phyloP scores from a whole-genome alignment of 2,329 filamentous ascomycete genomes.

The Nothophoma quercina region DNA sequence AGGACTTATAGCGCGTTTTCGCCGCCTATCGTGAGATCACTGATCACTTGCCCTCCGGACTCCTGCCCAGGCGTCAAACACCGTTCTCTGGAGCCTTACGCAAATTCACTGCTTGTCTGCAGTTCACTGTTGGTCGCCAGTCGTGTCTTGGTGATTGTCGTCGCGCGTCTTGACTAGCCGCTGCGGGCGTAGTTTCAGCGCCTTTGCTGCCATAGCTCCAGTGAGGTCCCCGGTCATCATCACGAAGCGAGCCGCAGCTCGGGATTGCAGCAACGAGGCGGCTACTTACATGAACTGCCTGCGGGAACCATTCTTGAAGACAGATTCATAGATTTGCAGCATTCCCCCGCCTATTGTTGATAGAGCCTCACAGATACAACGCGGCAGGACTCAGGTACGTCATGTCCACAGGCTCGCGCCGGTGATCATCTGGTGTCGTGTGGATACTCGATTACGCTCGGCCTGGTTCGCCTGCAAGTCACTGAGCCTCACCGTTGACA shows the following conservation, averaged over 20 bases:
- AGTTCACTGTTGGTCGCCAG: neutral
- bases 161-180: slow-evolving; percentile 25
- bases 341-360: neutral
- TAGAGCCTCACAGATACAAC: neutral
- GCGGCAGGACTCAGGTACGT: slow-evolving; percentile 14
- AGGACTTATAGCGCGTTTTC: slow-evolving; percentile 28
- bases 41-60: slow-evolving; percentile 10
- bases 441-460: slow-evolving; percentile 16
- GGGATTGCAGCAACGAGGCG: slow-evolving; percentile 32
- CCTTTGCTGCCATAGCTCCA: slow-evolving; percentile 24
- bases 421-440: slow-evolving; percentile 20
- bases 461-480: slow-evolving; percentile 19
- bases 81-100: neutral
- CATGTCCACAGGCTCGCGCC: slow-evolving; percentile 12
- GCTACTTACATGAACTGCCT: slow-evolving; percentile 39
- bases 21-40: slow-evolving; percentile 19
- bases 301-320: slow-evolving; percentile 14
- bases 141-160: slow-evolving; percentile 7
- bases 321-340: slow-evolving; percentile 1
- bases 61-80: slow-evolving; percentile 2
- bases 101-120: neutral
- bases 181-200: slow-evolving; percentile 20
- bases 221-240: slow-evolving; percentile 21
- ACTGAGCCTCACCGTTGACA: slow-evolving; percentile 16
- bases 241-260: slow-evolving; percentile 21